Base-by-base conservation (phyloP, 441 rosid genomes). In the Populus trichocarpa region DNA sequence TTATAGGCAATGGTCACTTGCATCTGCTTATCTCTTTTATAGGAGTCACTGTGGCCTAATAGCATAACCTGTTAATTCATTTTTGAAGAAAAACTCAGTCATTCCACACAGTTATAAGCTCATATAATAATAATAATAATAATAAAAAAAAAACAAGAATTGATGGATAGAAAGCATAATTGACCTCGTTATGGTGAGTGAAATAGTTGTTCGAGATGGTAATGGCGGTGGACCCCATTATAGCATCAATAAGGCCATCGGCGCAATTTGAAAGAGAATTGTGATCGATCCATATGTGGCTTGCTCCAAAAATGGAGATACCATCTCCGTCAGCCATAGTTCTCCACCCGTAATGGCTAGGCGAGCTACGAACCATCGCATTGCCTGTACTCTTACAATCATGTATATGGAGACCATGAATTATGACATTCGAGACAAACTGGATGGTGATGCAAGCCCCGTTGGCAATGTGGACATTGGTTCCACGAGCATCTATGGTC, bases 331-430 rank as follows among this genome's bases (percentile, higher is more conserved):
- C 98, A 40, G 99, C 94, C 71, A 89, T 22, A 1, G 99, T 93
- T 64, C 98, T 85, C 82, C 84, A 95, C 22, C 98, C 99, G 70
- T 79, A 95, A 75, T 95, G 99, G 65, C 78, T 71, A 14, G 98
- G 98, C 8, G 97, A 91, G 83, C 83, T 84, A 70, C 99, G 87
- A 69, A 93, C 99, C 85, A 87, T 79, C 72, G 99, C 88, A 33
- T 95, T 95, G 12, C 99, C 99, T 6, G 97, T 95, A 46, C 92
- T 92, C 74, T 93, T 95, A 69, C 99, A 95, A 68, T 93, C 99
- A 63, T 95, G 99, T 69, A 95, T 88, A 70, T 95, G 85, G 18
- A 95, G 83, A 8, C 98, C 98, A 13, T 95, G 99, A 3, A 95
- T 92, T 4, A 93, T 95, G 10, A 95, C 83, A 85, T 95, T 95